Evolutionary conservation across 176 grass and related monocot species (phyloP), one percentile per base, ranked within the genome.

Genomic region (Musa acuminata): DNA sequence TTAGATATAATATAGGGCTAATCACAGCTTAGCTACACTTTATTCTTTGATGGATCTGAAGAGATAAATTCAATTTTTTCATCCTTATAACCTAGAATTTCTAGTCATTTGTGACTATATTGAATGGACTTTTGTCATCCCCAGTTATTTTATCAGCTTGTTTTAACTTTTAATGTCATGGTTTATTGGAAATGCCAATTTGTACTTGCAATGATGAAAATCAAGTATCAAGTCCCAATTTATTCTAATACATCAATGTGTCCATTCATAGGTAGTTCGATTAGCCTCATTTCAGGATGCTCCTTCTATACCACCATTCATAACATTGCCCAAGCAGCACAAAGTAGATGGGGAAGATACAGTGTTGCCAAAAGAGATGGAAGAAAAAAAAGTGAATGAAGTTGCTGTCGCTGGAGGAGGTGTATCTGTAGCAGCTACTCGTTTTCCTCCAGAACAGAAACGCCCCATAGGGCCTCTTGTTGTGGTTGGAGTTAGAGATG

Each of bases 381-480:
- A 99, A 82, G 95, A 94, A 67, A 91, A 86, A 89, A 93, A 87
- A 85, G 86, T 71, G 24, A 83, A 86, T 77, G 95, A 99, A 90
- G 90, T 99, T 64, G 88, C 95, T 85, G 95, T 99, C 80, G 95
- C 95, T 67, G 95, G 95, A 80, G 95, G 95, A 88, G 95, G 95
- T 49, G 88, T 99, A 16, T 91, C 90, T 84, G 95, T 99, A 82
- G 95, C 95, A 53, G 88, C 87, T 60, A 99, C 95, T 76, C 87
- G 90, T 55, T 99, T 94, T 79, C 95, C 95, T 80, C 78, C 86
- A 50, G 95, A 94, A 75, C 95, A 99, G 84, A 99, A 85, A 78
- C 85, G 95, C 69, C 95, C 95, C 60, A 99, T 99, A 79, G 95
- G 95, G 72, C 95, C 95, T 69, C 90, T 99, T 84, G 78, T 91